Conservation (phyloP, 805 yeast genomes). For the Cyberlindnera suaveolens region DNA sequence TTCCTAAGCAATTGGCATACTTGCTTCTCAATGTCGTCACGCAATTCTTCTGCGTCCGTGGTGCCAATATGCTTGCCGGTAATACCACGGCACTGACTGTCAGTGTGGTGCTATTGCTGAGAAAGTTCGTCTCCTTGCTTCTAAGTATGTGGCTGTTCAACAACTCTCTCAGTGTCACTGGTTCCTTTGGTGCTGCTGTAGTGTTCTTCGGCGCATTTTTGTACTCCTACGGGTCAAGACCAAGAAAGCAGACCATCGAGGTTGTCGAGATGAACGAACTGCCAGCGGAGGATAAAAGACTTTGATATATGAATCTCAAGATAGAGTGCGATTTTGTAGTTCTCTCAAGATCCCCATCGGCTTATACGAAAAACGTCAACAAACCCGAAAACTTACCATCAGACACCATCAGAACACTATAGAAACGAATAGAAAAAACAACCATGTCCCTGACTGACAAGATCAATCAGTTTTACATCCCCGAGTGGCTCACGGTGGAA, state of each 20-base stretch:
- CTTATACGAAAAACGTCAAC: too few relatives aligned
- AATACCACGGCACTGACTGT: slow-evolving; percentile 56
- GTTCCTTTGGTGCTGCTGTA: slow-evolving; percentile 39
- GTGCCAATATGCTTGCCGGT: slow-evolving; percentile 60
- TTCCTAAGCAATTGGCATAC: slow-evolving; percentile 25
- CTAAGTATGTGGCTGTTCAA: slow-evolving; percentile 51
- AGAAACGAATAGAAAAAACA: too few relatives aligned
- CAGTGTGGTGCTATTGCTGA: slow-evolving; percentile 49
- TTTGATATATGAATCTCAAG: not conserved
- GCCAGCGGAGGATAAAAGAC: not conserved
- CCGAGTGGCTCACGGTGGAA: slow-evolving; percentile 48
- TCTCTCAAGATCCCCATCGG: too few relatives aligned
- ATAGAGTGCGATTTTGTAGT: too few relatives aligned
- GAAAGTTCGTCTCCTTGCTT: slow-evolving; percentile 56
- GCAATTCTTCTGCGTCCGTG: slow-evolving; percentile 57
- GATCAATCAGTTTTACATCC: slow-evolving; percentile 39
- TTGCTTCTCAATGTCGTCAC: slow-evolving; percentile 41
- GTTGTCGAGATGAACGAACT: not conserved
- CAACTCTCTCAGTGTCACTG: slow-evolving; percentile 32
- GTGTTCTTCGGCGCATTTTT: slow-evolving; percentile 53
- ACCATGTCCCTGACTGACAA: slow-evolving; percentile 19
- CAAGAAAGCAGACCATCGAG: not conserved
- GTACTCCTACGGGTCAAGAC: slow-evolving; percentile 31
- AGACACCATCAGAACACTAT: too few relatives aligned
- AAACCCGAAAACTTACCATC: too few relatives aligned